Base-by-base conservation (phyloP, 2,329 filamentous ascomycete species). In the Parascedosporium putredinis region DNA sequence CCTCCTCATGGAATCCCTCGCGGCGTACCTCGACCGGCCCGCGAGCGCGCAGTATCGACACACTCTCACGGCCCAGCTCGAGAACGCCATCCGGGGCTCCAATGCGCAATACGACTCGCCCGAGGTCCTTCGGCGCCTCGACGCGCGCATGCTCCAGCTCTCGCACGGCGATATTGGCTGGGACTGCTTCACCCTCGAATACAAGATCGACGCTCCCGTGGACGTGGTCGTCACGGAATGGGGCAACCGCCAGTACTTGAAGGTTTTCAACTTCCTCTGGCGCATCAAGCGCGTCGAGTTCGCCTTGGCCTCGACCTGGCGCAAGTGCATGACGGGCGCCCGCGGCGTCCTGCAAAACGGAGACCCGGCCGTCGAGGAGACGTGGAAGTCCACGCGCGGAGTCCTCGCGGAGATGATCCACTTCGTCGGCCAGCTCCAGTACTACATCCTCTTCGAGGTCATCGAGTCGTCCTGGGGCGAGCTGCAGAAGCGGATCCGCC, bases 191-290 rank as follows among this genome's bases (percentile, higher is more conserved):
- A 98, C 93, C 0, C 79, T 98, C 7, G 94, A 98, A 64, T 98
- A 98, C 70, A 96, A 97, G 64, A 93, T 98, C 57, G 90, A 95
- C 63, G 86, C 91, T 2, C 93, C 93, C 0, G 87, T 96, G 22
- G 93, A 98, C 62, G 93, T 98, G 24, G 90, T 98, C 45, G 89
- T 98, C 34, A 97, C 91, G 0, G 88, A 94, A 38, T 96, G 90
- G 80, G 90, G 89, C 43, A 91, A 87, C 56, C 86, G 91, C 20
- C 91, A 98, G 63, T 98, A 98, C 63, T 83, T 98, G 58, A 97
- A 97, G 63, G 88, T 98, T 8, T 98, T 98, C 77, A 98, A 98
- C 67, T 96, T 98, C 62, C 76, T 98, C 3, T 98, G 93, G 91
- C 84, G 93, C 54, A 88, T 98, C 61, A 98, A 98, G 69, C 84